Percentiles rank a stretch among this genome's conserved stretches.
These are phyloP conservation scores for Echinosophora koreensis DNA, from an alignment of 306 rosid species.

Conservation along the genomic window DNA sequence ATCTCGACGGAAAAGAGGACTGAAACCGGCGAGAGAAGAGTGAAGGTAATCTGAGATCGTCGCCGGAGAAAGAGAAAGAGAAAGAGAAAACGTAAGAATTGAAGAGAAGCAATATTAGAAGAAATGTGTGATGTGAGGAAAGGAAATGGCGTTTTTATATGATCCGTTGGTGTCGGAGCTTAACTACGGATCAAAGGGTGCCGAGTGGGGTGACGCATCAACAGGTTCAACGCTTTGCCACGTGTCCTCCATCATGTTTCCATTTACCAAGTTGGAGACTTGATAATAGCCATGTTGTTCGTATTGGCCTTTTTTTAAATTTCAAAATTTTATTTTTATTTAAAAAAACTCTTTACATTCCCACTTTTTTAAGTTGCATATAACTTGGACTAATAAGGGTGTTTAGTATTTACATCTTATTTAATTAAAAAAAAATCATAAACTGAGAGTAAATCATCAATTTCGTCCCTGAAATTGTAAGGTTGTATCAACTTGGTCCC, in stretches of 20 bases:
- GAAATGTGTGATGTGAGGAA: constrained; percentile 44
- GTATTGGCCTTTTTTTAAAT: background rate
- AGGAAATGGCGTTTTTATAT: constrained; percentile 53
- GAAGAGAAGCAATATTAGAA: constrained; percentile 38
- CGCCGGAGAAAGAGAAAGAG: constrained; percentile 52
- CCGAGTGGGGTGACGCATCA: constrained; percentile 59
- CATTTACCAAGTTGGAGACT: constrained; percentile 23
- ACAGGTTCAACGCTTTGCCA: constrained; percentile 44
- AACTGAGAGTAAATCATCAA: too few relatives aligned
- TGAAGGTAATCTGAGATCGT: constrained; percentile 43
- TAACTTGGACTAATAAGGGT: too few relatives aligned
- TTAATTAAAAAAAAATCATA: too few relatives aligned
- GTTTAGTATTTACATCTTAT: too few relatives aligned
- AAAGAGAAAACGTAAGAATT: constrained; percentile 1
- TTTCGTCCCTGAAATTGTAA: too few relatives aligned
- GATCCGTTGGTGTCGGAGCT: constrained; percentile 56
- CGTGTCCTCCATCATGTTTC: constrained; percentile 39
- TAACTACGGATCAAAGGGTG: constrained; percentile 7
- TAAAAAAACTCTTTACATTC: too few relatives aligned
- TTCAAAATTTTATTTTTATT: too few relatives aligned
- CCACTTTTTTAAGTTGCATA: too few relatives aligned
- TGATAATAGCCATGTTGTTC: constrained; percentile 18
- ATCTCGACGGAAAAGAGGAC: too few relatives aligned
- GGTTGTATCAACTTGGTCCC: too few relatives aligned
- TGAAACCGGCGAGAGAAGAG: constrained; percentile 57